Base-by-base conservation (phyloP, 1,284 basidiomycete species). In the Apiotrichum gracile region DNA sequence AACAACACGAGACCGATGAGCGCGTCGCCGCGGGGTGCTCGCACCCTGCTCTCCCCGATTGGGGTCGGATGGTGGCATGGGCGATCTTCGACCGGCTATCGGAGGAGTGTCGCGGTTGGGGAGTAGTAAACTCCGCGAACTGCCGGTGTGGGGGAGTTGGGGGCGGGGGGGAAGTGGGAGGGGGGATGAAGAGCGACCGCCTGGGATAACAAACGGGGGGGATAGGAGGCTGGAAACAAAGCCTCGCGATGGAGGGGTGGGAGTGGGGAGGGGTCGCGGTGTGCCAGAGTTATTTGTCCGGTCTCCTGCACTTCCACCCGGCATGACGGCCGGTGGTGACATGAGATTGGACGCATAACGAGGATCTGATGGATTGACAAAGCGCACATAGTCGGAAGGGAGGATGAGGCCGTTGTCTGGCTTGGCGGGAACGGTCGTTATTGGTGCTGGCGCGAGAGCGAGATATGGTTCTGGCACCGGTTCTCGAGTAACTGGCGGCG, bases 381-480 rank as follows among this genome's bases (percentile, higher is more conserved):
- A 27, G 34, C 54, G 57, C 13, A 57, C 49, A 38, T 62, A 56
- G 2, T 61, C 54, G 5, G 63, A 61, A 17, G 59, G 59, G 21
- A 66, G 57, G 38, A 68, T 53, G 22, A 65, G 57, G 19, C 61
- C 63, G 22, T 22, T n/a, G 6, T 29, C 3, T 10, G 31, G 14
- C 26, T n/a, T 5, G 29, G 44, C 29, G 4, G 49, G 51, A 3
- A 37, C 24, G 19, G 42, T 8, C 6, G 44, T 40, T 1, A 69
- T 45, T 2, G 69, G 64, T 6, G 60, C 61, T 19, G 71, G 71
- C 19, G 71, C 71, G 17, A 63, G 44, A 35, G 68, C 71, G 19
- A 73, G 64, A 57, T 69, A 73, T 19, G 71, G 71, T 39, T 58
- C 33, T 2, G 69, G 65, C 16, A 72, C 56, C 1, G 65, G 62